Base-by-base conservation (phyloP, 2,329 filamentous ascomycete species). In the Alternaria sp. region DNA sequence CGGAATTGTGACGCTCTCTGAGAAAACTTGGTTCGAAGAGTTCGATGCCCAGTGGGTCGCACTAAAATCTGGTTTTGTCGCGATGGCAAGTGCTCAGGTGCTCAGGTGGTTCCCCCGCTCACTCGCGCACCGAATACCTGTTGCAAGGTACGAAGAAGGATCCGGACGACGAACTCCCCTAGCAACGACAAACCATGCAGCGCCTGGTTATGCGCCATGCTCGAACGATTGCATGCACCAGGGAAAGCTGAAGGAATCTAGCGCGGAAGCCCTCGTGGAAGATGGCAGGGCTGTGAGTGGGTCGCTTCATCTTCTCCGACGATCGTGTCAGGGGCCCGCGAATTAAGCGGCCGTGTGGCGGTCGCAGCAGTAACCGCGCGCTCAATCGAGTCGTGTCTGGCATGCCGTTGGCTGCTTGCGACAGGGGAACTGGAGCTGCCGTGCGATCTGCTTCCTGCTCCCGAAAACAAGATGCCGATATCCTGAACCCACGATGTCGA, bases 301-400 rank as follows among this genome's bases (percentile, higher is more conserved):
- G 44, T 58, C 62, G 64, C 61, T 60, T 60, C 49, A 20, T 43
- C 55, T 30, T 37, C 23, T 61, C 61, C 21, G 55, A 45, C 44
- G 60, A 61, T 67, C 57, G 61, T 47, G 60, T 60, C 64, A 65
- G 61, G 58, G 55, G 61, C 46, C 46, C 11, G 59, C 59, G 59
- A 49, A 59, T 61, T 33, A 60, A 63, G 61, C 56, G 61, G 60
- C 55, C 45, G 28, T 47, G 59, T 59, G 56, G 58, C 50, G 55
- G 58, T 55, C 54, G 43, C 50, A 23, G 44, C 21, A 28, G 57
- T 68, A 73, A 66, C 65, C 71, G 71, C 71, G 70, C 70, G 71
- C 71, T 61, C 63, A 53, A 54, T 66, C 60, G 51, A 65, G 58
- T 63, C 62, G 58, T 60, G 55, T 58, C 46, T 64, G 43, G 58